Evolutionary conservation across 75 land plant species (phyloP), one percentile per base, ranked within the genome.

Genomic region (Isoetes taiwanensis): DNA sequence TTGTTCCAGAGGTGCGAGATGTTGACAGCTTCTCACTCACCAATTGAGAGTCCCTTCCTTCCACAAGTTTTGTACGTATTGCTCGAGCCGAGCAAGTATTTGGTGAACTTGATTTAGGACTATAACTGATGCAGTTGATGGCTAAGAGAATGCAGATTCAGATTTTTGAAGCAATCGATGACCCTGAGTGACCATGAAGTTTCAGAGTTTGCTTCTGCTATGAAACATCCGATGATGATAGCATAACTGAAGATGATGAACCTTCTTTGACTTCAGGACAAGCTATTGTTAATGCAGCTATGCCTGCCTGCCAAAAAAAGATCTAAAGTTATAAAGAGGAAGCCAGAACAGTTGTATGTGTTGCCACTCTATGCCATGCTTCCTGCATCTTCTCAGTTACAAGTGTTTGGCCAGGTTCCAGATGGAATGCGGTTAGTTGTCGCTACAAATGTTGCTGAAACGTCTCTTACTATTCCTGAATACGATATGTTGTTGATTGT

Each of bases 381-480:
- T 19, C 80, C 99, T 54, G 99, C 96, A 43, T 70, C 81, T 37
- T 75, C 86, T 59, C 99, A 94, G 69, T 77, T 94, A 32, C 75
- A 76, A 58, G 96, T 94, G 6, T 94, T 94, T 78, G 76, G 70
- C 48, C 66, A 73, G 20, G 75, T 80, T 30, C 85, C 78, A 33
- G 80, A 88, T 32, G 90, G 86, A 11, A 72, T 78, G 50, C 58
- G 99, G 39, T 84, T 94, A 54, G 83, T 94, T 54, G 99, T 94
- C 9, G 85, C 96, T 4, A 94, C 99, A 30, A 94, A 94, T 84
- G 99, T 94, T 26, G 99, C 99, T 29, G 99, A 94, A 74, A 94
- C 99, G 5, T 88, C 99, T 14, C 66, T 94, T 57, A 94, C 99
- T 0, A 94, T 94, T 24, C 99, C 99, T 30, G 99, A 86, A 39